Evolutionary conservation across 768 basidiomycete genomes (phyloP).

Genomic region (Boletales sp.): DNA sequence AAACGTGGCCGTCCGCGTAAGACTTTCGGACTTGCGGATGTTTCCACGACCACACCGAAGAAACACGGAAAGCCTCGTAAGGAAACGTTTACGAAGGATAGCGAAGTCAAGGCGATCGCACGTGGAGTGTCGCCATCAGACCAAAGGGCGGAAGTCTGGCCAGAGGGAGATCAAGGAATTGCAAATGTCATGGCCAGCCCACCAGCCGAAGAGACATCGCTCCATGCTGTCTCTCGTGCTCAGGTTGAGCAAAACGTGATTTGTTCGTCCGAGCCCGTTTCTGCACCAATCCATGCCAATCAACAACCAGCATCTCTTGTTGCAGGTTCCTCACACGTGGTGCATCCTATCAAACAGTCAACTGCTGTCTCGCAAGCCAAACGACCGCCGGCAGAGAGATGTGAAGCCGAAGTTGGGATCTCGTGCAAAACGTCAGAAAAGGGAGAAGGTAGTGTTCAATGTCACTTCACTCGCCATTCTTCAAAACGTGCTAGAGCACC

Average conservation of each 20-base stretch:
- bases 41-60: slow-evolving; percentile 23
- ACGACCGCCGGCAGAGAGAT: neutral
- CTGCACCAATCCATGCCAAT: neutral
- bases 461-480: neutral
- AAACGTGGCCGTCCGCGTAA: slow-evolving; percentile 63
- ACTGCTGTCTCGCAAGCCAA: too few species aligned
- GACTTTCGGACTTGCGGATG: slow-evolving; percentile 10
- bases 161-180: neutral
- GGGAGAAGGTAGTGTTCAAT: neutral
- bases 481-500: slow-evolving; percentile 3
- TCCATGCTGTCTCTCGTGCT: neutral
- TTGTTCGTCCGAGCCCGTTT: neutral
- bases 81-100: slow-evolving; percentile 5
- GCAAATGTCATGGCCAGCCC: neutral
- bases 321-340: too few species aligned
- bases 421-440: neutral
- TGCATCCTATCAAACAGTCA: too few species aligned
- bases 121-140: slow-evolving; percentile 8
- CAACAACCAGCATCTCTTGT: neutral
- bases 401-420: neutral
- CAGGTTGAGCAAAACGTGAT: neutral
- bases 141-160: neutral
- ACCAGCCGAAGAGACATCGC: neutral
- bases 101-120: neutral
- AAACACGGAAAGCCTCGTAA: slow-evolving; percentile 36